Conservation (phyloP, 1,139 yeast genomes). For the Hemisphaericaspora xylofermentans region DNA sequence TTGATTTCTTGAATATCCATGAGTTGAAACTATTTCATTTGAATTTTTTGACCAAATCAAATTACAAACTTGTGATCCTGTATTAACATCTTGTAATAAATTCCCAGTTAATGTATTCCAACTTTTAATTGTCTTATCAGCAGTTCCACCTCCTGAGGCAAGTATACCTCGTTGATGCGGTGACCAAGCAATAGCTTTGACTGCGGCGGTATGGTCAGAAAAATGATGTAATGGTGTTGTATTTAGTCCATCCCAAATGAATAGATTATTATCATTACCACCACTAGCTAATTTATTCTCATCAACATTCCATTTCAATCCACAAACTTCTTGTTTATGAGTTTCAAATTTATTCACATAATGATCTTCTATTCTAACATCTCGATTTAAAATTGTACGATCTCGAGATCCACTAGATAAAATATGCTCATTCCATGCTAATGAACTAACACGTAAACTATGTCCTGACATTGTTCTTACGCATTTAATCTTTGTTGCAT, state of each 20-base stretch:
- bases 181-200: constrained; percentile 95
- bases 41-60: constrained; percentile 91
- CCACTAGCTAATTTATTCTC: constrained; percentile 89
- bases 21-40: constrained; percentile 90
- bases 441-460: constrained; percentile 74
- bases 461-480: constrained; percentile 94
- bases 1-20: constrained; percentile 90
- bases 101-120: constrained; percentile 90
- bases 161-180: constrained; percentile 93
- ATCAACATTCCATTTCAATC: constrained; percentile 88
- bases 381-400: constrained; percentile 80
- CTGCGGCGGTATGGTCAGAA: constrained; percentile 89
- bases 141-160: constrained; percentile 98
- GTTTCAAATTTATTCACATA: constrained; percentile 67
- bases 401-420: constrained; percentile 88
- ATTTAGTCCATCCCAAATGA: constrained; percentile 83
- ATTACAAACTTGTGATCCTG: constrained; percentile 96
- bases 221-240: constrained; percentile 71
- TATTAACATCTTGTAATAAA: constrained; percentile 74
- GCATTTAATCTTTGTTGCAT: constrained; percentile 80
- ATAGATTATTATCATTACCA: constrained; percentile 85
- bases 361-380: constrained; percentile 85
- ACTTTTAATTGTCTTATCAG: constrained; percentile 83
- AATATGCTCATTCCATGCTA: constrained; percentile 94
- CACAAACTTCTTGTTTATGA: constrained; percentile 96